Conservation (phyloP, 371 early-diverging fungal genomes). For the Phascolomyces articulosus region DNA sequence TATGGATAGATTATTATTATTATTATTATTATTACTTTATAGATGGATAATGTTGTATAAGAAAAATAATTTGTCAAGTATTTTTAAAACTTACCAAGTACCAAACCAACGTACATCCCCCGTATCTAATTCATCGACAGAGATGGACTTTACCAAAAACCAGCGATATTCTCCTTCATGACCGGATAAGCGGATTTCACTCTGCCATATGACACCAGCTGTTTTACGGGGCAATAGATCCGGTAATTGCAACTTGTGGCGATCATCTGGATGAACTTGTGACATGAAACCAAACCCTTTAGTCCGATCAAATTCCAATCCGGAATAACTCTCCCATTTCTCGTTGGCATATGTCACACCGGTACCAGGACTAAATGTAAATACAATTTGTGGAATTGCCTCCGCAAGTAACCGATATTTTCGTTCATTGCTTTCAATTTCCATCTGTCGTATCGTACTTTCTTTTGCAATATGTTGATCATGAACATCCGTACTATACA, state of each 20-base stretch:
- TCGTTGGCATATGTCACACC: constrained; percentile 66
- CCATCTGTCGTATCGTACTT: constrained; percentile 55
- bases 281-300: constrained; percentile 66
- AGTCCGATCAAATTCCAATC: constrained; percentile 57
- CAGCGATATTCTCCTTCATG: constrained; percentile 58
- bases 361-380: constrained; percentile 61
- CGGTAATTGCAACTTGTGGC: constrained; percentile 57
- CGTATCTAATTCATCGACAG: constrained; percentile 61
- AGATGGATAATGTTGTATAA: too few species aligned
- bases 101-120: constrained; percentile 68
- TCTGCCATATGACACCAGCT: constrained; percentile 58
- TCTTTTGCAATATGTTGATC: constrained; percentile 64
- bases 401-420: constrained; percentile 69
- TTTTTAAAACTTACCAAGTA: constrained; percentile 48
- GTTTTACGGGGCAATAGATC: constrained; percentile 42
- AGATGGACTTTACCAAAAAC: constrained; percentile 68
- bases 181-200: constrained; percentile 56
- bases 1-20: too few species aligned
- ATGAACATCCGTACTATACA: constrained; percentile 65
- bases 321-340: constrained; percentile 65
- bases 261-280: constrained; percentile 65
- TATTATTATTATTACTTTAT: too few species aligned
- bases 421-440: constrained; percentile 64
- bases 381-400: constrained; percentile 71
- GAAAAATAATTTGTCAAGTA: not conserved